A percentile compares a stretch with the other conserved stretches of the same genome.
Conservation (phyloP, 2,329 filamentous ascomycete species). For the Ophiocordyceps polyrhachis-furcata region DNA sequence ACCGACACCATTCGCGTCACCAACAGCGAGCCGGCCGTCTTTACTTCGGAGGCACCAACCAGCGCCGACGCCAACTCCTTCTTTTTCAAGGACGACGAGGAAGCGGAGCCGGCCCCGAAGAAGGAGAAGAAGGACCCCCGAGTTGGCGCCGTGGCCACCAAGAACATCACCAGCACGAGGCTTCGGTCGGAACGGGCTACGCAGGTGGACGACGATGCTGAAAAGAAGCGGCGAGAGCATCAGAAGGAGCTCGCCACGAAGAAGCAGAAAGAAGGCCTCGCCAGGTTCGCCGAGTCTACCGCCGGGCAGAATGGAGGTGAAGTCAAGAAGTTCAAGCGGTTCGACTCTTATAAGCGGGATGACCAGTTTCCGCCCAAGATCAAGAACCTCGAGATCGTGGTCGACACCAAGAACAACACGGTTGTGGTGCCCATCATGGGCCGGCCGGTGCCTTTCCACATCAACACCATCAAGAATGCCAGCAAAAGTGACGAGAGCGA, state of each 20-base stretch:
- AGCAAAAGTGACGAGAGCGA: constrained; percentile 95
- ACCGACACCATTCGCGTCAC: constrained; percentile 88
- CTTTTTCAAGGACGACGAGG: constrained; percentile 95
- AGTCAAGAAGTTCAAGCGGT: constrained; percentile 96
- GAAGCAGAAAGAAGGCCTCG: constrained; percentile 78
- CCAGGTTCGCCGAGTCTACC: constrained; percentile 69
- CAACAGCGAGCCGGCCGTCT: constrained; percentile 59
- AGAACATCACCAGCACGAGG: constrained; percentile 89
- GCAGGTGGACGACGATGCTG: constrained; percentile 75
- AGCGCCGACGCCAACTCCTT: constrained; percentile 92
- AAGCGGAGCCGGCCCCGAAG: constrained; percentile 69
- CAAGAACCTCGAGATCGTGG: constrained; percentile 72
- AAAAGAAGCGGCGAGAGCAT: constrained; percentile 72
- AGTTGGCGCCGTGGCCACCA: constrained; percentile 74
- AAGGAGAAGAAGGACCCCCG: constrained; percentile 74
- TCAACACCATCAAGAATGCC: constrained; percentile 94
- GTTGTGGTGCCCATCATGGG: constrained; percentile 95
- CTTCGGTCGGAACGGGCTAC: constrained; percentile 79
- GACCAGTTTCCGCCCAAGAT: constrained; percentile 76
- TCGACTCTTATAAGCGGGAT: constrained; percentile 97
- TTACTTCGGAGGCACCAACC: constrained; percentile 81
- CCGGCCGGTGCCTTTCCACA: constrained; percentile 92
- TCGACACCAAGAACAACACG: constrained; percentile 78
- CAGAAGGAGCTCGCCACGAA: constrained; percentile 75
- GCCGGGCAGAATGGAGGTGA: constrained; percentile 75